Conservation (phyloP, 257 asterid genomes). For the Gynochthodes officinalis region DNA sequence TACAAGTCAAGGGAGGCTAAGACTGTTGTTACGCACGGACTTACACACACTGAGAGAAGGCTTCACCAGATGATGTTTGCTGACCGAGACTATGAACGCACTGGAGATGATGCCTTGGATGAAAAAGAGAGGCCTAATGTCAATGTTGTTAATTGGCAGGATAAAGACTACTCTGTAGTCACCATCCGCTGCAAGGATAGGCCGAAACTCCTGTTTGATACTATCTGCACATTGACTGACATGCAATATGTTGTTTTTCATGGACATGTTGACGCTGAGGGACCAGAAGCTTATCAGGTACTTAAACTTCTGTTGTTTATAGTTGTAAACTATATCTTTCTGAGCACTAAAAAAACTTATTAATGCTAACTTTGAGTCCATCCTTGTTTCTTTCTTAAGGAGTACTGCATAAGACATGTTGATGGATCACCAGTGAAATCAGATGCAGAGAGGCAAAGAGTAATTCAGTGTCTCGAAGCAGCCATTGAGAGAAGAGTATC, state of each 20-base stretch:
- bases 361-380: constrained; percentile 10
- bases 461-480: constrained; percentile 93
- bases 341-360: neutral
- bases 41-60: constrained; percentile 75
- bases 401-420: constrained; percentile 79
- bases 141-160: constrained; percentile 85
- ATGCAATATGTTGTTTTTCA: constrained; percentile 96
- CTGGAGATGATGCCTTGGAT: constrained; percentile 30
- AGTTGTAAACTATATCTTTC: neutral
- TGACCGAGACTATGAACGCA: constrained; percentile 78
- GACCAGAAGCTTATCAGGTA: constrained; percentile 90
- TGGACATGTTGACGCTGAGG: constrained; percentile 80
- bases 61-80: constrained; percentile 98
- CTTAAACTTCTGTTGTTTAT: neutral
- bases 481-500: constrained; percentile 93
- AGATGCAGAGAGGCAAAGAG: constrained; percentile 93
- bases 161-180: constrained; percentile 80
- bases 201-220: constrained; percentile 87
- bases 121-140: constrained; percentile 73
- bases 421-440: constrained; percentile 97
- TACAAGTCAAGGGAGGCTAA: constrained; percentile 71
- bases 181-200: constrained; percentile 85
- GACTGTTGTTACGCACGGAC: constrained; percentile 64
- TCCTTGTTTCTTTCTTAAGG: constrained; percentile 38
- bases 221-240: constrained; percentile 85